A percentile compares a stretch with the other conserved stretches of the same genome.
These are phyloP conservation scores for Escovopsis sp. DNA, from an alignment of 2,329 filamentous ascomycete genomes.

Conservation along the genomic window DNA sequence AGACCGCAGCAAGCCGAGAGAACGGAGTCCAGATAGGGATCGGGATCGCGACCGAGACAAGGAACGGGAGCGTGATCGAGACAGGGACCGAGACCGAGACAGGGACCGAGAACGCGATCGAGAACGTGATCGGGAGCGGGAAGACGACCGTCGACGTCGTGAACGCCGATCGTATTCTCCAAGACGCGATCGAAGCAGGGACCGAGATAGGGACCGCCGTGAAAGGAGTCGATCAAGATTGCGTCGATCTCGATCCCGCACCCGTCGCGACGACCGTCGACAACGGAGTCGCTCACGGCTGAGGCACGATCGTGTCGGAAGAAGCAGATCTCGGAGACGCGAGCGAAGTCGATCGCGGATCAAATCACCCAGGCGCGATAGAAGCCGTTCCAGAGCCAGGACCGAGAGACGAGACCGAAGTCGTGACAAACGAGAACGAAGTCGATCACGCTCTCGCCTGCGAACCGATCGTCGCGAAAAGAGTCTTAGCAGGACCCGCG, in stretches of 20 bases:
- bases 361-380: slow-evolving; percentile 19
- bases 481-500: slow-evolving; percentile 17
- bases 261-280: slow-evolving; percentile 16
- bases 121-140: slow-evolving; percentile 15
- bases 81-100: slow-evolving; percentile 7
- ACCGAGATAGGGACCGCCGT: slow-evolving; percentile 18
- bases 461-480: slow-evolving; percentile 15
- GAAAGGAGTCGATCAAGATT: slow-evolving; percentile 21
- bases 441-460: slow-evolving; percentile 12
- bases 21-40: slow-evolving; percentile 10
- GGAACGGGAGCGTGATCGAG: slow-evolving; percentile 5
- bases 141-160: slow-evolving; percentile 16
- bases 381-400: slow-evolving; percentile 21
- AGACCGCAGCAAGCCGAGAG: not conserved
- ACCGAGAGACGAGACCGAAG: slow-evolving; percentile 18
- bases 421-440: slow-evolving; percentile 15
- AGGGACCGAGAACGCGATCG: slow-evolving; percentile 12
- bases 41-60: slow-evolving; percentile 13
- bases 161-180: slow-evolving; percentile 26
- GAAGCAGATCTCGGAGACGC: slow-evolving; percentile 21
- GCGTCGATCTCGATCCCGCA: slow-evolving; percentile 24
- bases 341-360: slow-evolving; percentile 23
- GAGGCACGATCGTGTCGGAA: slow-evolving; percentile 18
- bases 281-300: slow-evolving; percentile 20
- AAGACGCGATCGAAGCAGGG: slow-evolving; percentile 19